A percentile compares a stretch with the other conserved stretches of the same genome.
These are phyloP conservation scores for Pseudophaeomoniella oleicola DNA, from an alignment of 2,329 filamentous ascomycete species.

Conservation along the genomic window DNA sequence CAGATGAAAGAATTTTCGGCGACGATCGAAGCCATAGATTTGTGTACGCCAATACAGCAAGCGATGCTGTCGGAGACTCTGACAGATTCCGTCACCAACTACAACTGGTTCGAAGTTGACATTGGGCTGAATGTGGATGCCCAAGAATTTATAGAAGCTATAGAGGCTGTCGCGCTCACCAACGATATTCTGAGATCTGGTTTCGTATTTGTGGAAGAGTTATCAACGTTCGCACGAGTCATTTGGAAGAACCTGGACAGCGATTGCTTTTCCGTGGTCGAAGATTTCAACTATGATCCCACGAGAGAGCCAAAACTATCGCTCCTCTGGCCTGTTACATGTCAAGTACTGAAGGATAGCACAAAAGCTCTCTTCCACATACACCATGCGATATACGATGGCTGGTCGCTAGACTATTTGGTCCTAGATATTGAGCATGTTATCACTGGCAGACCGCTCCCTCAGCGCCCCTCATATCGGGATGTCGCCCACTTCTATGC, in stretches of 20 bases:
- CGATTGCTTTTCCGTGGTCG: constrained; percentile 25
- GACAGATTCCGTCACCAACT: constrained; percentile 47
- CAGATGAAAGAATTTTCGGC: not conserved
- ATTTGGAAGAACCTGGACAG: constrained; percentile 41
- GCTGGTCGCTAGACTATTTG: constrained; percentile 77
- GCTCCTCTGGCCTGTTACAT: not conserved
- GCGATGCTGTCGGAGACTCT: constrained; percentile 70
- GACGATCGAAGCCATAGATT: constrained; percentile 26
- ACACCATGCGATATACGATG: constrained; percentile 80
- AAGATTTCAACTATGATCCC: too few relatives aligned
- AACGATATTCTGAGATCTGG: constrained; percentile 63
- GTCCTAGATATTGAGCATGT: constrained; percentile 49
- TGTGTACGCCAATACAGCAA: constrained; percentile 59
- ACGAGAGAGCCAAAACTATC: not conserved
- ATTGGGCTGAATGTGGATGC: constrained; percentile 24
- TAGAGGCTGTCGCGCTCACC: constrained; percentile 32
- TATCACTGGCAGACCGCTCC: constrained; percentile 20
- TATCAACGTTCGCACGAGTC: constrained; percentile 37
- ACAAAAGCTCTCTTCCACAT: constrained; percentile 38
- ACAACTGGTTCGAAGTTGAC: constrained; percentile 61
- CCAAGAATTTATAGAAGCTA: constrained; percentile 31
- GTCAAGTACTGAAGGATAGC: constrained; percentile 1
- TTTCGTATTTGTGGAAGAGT: constrained; percentile 32
- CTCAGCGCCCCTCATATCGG: constrained; percentile 43
- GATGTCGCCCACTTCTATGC: constrained; percentile 40